phyloP scores from a whole-genome alignment of 371 early-diverging fungal genomes.

The Mucor velutinosus region DNA sequence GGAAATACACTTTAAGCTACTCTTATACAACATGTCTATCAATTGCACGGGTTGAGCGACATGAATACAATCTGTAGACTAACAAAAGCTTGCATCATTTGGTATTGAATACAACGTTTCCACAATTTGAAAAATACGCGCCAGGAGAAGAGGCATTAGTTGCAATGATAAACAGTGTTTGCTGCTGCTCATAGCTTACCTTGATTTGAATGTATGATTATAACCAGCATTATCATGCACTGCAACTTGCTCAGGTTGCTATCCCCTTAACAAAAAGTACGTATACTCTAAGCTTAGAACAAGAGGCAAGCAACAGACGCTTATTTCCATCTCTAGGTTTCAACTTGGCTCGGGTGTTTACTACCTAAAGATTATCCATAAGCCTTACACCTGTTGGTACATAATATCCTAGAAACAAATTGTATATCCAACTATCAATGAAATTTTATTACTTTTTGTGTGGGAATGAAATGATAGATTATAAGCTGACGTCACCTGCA shows the following conservation, averaged over 20 bases:
- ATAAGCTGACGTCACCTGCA: constrained; percentile 1
- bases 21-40: constrained; percentile 7
- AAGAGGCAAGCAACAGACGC: constrained; percentile 23
- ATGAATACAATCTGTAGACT: constrained; percentile 15
- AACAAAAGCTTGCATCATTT: constrained; percentile 17
- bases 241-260: constrained; percentile 19
- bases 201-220: not conserved
- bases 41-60: constrained; percentile 15
- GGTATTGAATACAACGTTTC: not conserved
- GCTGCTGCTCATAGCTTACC: not conserved
- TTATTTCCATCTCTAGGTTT: constrained; percentile 20
- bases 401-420: not conserved
- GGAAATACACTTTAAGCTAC: constrained; percentile 21
- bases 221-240: constrained; percentile 19
- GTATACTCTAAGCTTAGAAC: constrained; percentile 24
- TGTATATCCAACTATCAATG: too few species aligned
- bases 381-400: constrained; percentile 25
- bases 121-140: not conserved
- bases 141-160: not conserved
- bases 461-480: not conserved
- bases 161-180: not conserved
- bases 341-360: constrained; percentile 24
- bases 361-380: constrained; percentile 21
- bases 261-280: constrained; percentile 23
- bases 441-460: too few species aligned